These are phyloP conservation scores for Metarhizium rileyi DNA, from an alignment of 2,329 filamentous ascomycete genomes.

Conservation along the genomic window DNA sequence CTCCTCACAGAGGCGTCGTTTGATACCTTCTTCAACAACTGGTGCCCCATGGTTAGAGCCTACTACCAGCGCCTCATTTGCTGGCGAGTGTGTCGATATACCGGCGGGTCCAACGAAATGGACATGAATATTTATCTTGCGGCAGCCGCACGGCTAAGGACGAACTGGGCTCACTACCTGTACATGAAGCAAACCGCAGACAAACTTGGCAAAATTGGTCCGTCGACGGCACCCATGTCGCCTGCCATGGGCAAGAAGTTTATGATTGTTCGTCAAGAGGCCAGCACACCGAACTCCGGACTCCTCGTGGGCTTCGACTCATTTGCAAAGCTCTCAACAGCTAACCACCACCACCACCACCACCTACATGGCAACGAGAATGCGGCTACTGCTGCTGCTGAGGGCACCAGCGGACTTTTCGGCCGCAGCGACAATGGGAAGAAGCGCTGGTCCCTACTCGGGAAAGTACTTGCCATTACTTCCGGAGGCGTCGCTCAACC, in stretches of 20 bases:
- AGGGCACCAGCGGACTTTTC: slow-evolving; percentile 15
- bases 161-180: slow-evolving; percentile 70
- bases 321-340: slow-evolving; percentile 22
- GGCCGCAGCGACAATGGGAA: slow-evolving; percentile 33
- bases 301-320: slow-evolving; percentile 42
- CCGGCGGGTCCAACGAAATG: slow-evolving; percentile 52
- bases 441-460: slow-evolving; percentile 54
- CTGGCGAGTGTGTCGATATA: slow-evolving; percentile 76
- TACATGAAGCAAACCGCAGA: slow-evolving; percentile 62
- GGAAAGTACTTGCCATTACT: slow-evolving; percentile 46
- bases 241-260: slow-evolving; percentile 79
- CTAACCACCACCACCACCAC: slow-evolving; percentile 7
- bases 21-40: slow-evolving; percentile 78
- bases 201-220: slow-evolving; percentile 39
- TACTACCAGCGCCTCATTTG: slow-evolving; percentile 88
- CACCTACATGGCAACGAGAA: slow-evolving; percentile 14
- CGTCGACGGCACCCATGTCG: slow-evolving; percentile 72
- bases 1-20: slow-evolving; percentile 67
- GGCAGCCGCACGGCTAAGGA: slow-evolving; percentile 58
- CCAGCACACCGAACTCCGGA: slow-evolving; percentile 36
- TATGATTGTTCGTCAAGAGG: slow-evolving; percentile 78
- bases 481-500: slow-evolving; percentile 12
- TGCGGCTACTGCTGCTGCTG: too few relatives aligned
- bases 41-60: slow-evolving; percentile 90
- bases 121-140: slow-evolving; percentile 63